Evolutionary conservation across 805 yeast species (phyloP).

Genomic region (Saccharomycopsis capsularis): DNA sequence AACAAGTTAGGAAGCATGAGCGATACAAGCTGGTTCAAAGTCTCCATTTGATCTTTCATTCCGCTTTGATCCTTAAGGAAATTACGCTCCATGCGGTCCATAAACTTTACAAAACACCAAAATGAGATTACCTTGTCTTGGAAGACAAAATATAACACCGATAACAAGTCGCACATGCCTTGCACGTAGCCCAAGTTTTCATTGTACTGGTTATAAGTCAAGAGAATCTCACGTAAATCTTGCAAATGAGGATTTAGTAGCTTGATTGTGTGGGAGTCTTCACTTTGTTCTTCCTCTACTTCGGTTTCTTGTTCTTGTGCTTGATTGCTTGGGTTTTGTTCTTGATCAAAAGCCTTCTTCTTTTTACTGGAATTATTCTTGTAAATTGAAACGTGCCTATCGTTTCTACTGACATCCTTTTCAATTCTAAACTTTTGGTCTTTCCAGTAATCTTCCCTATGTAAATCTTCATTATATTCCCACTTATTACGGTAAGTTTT

Average conservation of each 20-base stretch:
- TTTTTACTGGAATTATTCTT: slow-evolving; percentile 35
- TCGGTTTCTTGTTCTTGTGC: slow-evolving; percentile 41
- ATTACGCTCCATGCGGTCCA: slow-evolving; percentile 94
- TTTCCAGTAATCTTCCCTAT: slow-evolving; percentile 65
- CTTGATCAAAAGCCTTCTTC: slow-evolving; percentile 23
- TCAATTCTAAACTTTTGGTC: slow-evolving; percentile 89
- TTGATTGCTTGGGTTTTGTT: slow-evolving; percentile 26
- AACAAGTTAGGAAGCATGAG: slow-evolving; percentile 83
- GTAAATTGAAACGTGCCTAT: slow-evolving; percentile 66
- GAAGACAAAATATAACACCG: slow-evolving; percentile 66
- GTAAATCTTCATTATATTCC: slow-evolving; percentile 44
- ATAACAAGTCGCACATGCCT: slow-evolving; percentile 92
- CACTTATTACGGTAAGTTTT: slow-evolving; percentile 52
- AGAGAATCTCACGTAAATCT: slow-evolving; percentile 64
- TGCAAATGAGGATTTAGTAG: slow-evolving; percentile 72
- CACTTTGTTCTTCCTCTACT: too few relatives aligned
- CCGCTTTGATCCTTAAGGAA: slow-evolving; percentile 89
- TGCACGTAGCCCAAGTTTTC: slow-evolving; percentile 88
- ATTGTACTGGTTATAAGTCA: slow-evolving; percentile 83
- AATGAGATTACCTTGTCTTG: slow-evolving; percentile 76
- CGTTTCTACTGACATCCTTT: slow-evolving; percentile 90
- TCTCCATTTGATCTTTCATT: slow-evolving; percentile 80
- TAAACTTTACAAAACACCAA: slow-evolving; percentile 81
- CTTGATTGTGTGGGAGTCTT: slow-evolving; percentile 30
- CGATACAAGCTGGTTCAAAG: slow-evolving; percentile 78